Conservation (phyloP, 139 green algal species). For the Coelastrella sp. region DNA sequence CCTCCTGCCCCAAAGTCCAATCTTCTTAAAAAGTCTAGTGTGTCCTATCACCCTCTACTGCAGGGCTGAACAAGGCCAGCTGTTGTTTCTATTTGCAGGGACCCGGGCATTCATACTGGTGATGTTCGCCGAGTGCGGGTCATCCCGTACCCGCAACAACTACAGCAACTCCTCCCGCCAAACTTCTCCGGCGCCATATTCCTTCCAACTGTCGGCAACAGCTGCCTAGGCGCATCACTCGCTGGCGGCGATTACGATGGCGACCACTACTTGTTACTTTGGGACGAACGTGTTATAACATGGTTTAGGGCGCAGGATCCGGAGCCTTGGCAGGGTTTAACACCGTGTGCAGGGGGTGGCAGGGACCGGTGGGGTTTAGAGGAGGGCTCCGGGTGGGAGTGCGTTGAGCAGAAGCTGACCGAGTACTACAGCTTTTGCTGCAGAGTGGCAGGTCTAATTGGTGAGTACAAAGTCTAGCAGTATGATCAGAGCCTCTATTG, state of each 20-base stretch:
- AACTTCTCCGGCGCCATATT: neutral
- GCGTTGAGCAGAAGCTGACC: slow-evolving; percentile 3
- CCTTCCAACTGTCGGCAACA: slow-evolving; percentile 11
- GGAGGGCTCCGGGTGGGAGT: neutral
- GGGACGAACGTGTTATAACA: neutral
- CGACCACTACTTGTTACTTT: slow-evolving; percentile 25
- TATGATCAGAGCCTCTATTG: neutral
- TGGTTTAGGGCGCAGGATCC: neutral
- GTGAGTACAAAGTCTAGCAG: neutral
- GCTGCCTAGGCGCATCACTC: neutral
- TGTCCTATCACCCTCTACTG: no score
- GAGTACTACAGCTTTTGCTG: slow-evolving; percentile 9
- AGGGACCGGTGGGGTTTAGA: neutral
- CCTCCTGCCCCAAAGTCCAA: no score
- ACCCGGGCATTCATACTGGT: slow-evolving; percentile 35
- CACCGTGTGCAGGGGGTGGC: slow-evolving; percentile 4
- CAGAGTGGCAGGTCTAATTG: neutral
- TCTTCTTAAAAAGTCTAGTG: no score
- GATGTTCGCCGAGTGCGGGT: slow-evolving; percentile 6
- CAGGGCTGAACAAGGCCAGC: no score
- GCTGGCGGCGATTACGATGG: slow-evolving; percentile 29
- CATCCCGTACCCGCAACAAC: slow-evolving; percentile 1
- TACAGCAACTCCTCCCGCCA: neutral
- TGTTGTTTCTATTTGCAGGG: no score
- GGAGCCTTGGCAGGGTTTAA: neutral